Evolutionary conservation across 2,329 filamentous ascomycete species (phyloP).

Genomic region (Colletotrichum scovillei): DNA sequence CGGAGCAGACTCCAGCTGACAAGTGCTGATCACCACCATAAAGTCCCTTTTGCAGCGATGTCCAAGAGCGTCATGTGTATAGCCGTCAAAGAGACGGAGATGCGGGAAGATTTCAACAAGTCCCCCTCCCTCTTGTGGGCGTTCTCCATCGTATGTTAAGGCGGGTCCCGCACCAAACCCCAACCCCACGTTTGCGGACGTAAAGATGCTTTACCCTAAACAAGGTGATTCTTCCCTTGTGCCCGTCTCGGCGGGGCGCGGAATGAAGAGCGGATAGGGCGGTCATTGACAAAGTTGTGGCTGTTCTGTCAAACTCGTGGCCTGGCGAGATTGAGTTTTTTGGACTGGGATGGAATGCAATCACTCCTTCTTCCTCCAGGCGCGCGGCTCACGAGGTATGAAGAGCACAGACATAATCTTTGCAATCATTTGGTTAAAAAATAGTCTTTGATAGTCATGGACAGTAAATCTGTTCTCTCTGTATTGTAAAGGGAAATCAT

Average conservation of each 20-base stretch:
- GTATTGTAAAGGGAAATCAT: slow-evolving; percentile 3
- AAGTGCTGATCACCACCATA: not conserved
- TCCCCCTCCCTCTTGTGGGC: not conserved
- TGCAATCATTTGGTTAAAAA: too few relatives aligned
- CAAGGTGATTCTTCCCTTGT: not conserved
- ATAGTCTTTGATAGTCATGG: not conserved
- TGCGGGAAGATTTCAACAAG: too few relatives aligned
- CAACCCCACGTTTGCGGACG: slow-evolving; percentile 5
- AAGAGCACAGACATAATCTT: not conserved
- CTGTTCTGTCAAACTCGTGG: not conserved
- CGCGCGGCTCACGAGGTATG: not conserved
- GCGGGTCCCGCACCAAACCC: not conserved
- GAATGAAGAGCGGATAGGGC: not conserved
- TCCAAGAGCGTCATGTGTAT: slow-evolving; percentile 5
- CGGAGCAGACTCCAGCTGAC: not conserved
- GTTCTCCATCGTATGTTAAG: not conserved
- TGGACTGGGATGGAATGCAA: not conserved
- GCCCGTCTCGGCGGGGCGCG: too few relatives aligned
- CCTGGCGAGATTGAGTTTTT: not conserved
- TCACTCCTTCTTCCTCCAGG: not conserved
- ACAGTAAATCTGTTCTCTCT: not conserved
- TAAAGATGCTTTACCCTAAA: not conserved
- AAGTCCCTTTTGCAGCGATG: not conserved
- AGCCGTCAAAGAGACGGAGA: not conserved
- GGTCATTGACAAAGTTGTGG: not conserved